Percentiles rank a stretch among this genome's conserved stretches.
Conservation (phyloP, 768 basidiomycete species). For the Hortiboletus flavorubellus region DNA sequence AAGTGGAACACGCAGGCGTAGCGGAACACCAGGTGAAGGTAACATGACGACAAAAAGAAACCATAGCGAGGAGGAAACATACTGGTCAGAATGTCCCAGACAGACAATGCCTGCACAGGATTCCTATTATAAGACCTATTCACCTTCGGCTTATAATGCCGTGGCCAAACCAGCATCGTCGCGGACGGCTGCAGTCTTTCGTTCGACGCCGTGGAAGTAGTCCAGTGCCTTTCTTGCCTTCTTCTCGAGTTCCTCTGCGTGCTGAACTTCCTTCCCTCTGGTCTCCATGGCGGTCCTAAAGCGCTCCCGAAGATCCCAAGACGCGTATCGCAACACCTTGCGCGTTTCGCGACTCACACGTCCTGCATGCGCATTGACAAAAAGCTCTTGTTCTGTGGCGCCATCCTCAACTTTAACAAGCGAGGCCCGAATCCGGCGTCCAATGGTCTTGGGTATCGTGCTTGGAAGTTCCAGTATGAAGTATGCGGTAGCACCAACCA, state of each 20-base stretch:
- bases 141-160: slow-evolving; percentile 4
- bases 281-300: slow-evolving; percentile 82
- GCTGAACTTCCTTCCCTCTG: slow-evolving; percentile 68
- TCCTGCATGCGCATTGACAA: slow-evolving; percentile 62
- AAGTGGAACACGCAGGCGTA: neutral
- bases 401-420: slow-evolving; percentile 48
- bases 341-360: slow-evolving; percentile 83
- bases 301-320: slow-evolving; percentile 85
- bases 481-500: slow-evolving; percentile 74
- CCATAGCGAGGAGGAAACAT: neutral
- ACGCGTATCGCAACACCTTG: slow-evolving; percentile 87
- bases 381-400: slow-evolving; percentile 51
- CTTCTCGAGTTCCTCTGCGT: slow-evolving; percentile 72
- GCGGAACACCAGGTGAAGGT: neutral
- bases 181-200: slow-evolving; percentile 43
- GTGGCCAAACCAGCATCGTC: slow-evolving; percentile 21
- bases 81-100: neutral
- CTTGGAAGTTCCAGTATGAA: slow-evolving; percentile 83
- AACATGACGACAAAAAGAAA: slow-evolving; percentile 7
- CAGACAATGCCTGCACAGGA: neutral
- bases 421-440: slow-evolving; percentile 71
- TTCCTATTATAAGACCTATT: neutral
- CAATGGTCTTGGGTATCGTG: slow-evolving; percentile 87
- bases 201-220: slow-evolving; percentile 58
- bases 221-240: slow-evolving; percentile 66